phyloP scores from a whole-genome alignment of 2,329 filamentous ascomycete genomes.

The Fragosphaeria purpurea region DNA sequence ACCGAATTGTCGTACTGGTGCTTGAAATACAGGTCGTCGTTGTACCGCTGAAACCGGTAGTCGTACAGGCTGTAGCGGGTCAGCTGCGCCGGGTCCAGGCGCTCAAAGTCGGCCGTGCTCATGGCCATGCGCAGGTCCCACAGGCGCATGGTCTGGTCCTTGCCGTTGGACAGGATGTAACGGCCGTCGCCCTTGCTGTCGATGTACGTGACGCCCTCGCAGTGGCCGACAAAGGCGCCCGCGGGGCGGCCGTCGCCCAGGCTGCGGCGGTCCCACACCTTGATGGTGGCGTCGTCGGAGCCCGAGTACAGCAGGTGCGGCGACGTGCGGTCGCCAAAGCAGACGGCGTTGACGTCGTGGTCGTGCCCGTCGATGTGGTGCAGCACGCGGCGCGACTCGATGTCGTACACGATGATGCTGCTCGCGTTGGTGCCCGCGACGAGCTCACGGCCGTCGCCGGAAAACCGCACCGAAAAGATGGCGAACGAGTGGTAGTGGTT shows the following conservation, averaged over 20 bases:
- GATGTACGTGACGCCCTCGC: slow-evolving; percentile 57
- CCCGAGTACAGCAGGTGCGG: slow-evolving; percentile 95
- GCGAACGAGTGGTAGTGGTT: slow-evolving; percentile 34
- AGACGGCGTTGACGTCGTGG: slow-evolving; percentile 92
- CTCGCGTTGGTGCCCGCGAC: slow-evolving; percentile 77
- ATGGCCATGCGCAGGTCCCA: slow-evolving; percentile 93
- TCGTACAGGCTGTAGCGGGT: slow-evolving; percentile 65
- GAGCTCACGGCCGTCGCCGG: slow-evolving; percentile 80
- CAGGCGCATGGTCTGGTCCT: slow-evolving; percentile 94
- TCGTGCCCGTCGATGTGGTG: slow-evolving; percentile 69
- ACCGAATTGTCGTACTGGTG: slow-evolving; percentile 83
- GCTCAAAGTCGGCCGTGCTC: slow-evolving; percentile 53
- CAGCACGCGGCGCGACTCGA: slow-evolving; percentile 67
- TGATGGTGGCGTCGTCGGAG: slow-evolving; percentile 86
- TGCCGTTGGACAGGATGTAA: slow-evolving; percentile 88
- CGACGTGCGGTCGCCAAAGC: slow-evolving; percentile 79
- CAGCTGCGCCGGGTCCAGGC: slow-evolving; percentile 44
- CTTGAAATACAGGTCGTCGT: slow-evolving; percentile 55
- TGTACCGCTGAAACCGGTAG: slow-evolving; percentile 60
- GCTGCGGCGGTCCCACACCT: slow-evolving; percentile 91
- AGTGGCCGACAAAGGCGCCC: slow-evolving; percentile 56
- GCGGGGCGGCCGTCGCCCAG: slow-evolving; percentile 73
- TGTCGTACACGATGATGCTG: slow-evolving; percentile 82
- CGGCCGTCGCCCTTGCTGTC: slow-evolving; percentile 61
- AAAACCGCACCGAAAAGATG: slow-evolving; percentile 90